Base-by-base conservation (phyloP, 2,329 filamentous ascomycete species). In the Epichloe gansuensis region DNA sequence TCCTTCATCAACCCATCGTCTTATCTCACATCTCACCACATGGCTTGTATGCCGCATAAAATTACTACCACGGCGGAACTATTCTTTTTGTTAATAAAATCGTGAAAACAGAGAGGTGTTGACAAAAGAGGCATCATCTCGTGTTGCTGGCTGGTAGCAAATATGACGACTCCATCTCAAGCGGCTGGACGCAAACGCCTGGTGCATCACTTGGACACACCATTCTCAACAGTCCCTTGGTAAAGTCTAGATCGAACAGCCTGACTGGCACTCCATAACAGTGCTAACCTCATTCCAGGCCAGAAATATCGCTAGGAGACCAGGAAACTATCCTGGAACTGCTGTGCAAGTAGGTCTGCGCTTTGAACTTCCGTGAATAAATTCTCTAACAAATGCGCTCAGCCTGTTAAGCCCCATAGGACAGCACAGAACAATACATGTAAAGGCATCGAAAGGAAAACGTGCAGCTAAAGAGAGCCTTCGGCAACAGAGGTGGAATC, bases 311-410 rank as follows among this genome's bases (percentile, higher is more conserved):
- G 2, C 62, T 68, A 17, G 70, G 79, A 48, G 73, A 86, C 50
- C 82, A 86, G 64, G 76, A 83, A 50, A 72, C 75, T 4, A 83
- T 87, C 39, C 63, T 87, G 9, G 82, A 86, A 56, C 70, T 88
- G 48, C 71, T 87, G 5, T 85, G 79, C 76, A 77, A 72, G 84
- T 86, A 74, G 54, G 65, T 59, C 44, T 48, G 70, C 8, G 31
- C 28, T 17, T 38, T 44, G 3, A 12, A 23, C 23, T 17, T 35
- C 7, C 17, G n/a, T n/a, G 21, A 21, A 28, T 17, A 3, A 31
- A 46, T 43, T 38, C 43, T 7, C 34, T 37, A 15, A 34, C 37
- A 42, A n/a, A 48, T 37, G 42, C 11, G 42, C 17, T 3, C 41
- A 88, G 84, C 54, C 69, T 87, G 21, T 67, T 88, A 45, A 68